Conservation (phyloP, 2,329 filamentous ascomycete genomes). For the Colletotrichum musicola region DNA sequence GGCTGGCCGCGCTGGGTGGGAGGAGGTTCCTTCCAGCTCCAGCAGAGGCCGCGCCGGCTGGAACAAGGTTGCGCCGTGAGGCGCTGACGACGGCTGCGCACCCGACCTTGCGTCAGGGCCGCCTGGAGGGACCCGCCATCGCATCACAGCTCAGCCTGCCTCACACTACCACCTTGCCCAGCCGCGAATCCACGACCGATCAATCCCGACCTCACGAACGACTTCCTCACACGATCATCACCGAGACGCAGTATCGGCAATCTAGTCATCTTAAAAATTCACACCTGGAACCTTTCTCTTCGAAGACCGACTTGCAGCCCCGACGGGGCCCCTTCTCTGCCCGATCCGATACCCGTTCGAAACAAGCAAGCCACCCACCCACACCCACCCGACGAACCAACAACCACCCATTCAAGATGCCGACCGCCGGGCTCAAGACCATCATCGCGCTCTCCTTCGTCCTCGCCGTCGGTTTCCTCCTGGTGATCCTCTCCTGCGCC, state of each 20-base stretch:
- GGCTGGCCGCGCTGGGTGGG: too few relatives aligned
- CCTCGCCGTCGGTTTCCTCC: slow-evolving; percentile 97
- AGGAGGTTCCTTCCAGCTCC: not conserved
- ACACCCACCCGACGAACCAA: slow-evolving; percentile 7
- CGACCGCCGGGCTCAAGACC: slow-evolving; percentile 94
- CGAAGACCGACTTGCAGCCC: slow-evolving; percentile 19
- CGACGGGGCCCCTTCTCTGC: slow-evolving; percentile 24
- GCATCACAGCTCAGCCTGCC: slow-evolving; percentile 35
- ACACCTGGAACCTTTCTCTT: too few relatives aligned
- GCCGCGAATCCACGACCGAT: slow-evolving; percentile 23
- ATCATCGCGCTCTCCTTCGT: slow-evolving; percentile 99
- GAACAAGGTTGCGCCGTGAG: slow-evolving; percentile 36
- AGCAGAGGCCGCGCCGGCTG: slow-evolving; percentile 13
- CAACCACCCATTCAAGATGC: slow-evolving; percentile 59
- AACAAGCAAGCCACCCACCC: slow-evolving; percentile 19
- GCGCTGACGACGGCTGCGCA: slow-evolving; percentile 30
- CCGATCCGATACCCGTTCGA: slow-evolving; percentile 34
- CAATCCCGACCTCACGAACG: slow-evolving; percentile 16
- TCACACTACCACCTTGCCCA: slow-evolving; percentile 15
- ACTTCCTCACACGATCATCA: not conserved
- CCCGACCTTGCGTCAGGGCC: slow-evolving; percentile 32
- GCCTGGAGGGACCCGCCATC: slow-evolving; percentile 31
- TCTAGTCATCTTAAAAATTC: not conserved
- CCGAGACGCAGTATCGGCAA: not conserved
- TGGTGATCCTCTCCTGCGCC: slow-evolving; percentile 97